phyloP scores from a whole-genome alignment of 768 basidiomycete genomes.

The Pleurotus cornucopiae region DNA sequence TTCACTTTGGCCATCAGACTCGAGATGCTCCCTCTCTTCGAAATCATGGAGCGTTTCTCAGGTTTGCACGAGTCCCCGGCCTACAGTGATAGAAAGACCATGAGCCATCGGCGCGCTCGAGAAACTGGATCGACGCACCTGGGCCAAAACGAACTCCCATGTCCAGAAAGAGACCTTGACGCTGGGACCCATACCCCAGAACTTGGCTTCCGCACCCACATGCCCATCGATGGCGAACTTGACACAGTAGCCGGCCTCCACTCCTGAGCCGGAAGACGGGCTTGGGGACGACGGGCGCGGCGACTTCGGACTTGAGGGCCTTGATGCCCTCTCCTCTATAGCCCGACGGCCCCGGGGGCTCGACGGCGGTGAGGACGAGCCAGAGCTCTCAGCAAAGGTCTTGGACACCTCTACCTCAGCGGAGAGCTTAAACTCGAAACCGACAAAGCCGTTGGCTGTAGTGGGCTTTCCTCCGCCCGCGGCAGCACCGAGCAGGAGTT shows the following conservation, averaged over 20 bases:
- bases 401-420: neutral
- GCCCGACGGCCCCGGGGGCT: neutral
- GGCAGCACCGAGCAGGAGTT: neutral
- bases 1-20: neutral
- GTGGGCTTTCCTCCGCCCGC: neutral
- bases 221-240: conserved; percentile 2
- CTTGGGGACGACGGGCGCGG: neutral
- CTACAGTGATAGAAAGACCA: neutral
- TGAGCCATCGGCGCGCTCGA: neutral
- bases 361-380: neutral
- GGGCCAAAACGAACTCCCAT: neutral
- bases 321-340: neutral
- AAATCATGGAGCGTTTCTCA: neutral
- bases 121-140: neutral
- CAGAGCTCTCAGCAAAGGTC: neutral
- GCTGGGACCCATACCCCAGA: neutral
- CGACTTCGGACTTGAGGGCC: neutral
- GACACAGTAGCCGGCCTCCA: neutral
- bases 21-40: neutral
- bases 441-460: neutral
- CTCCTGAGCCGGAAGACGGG: neutral
- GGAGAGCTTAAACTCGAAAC: neutral
- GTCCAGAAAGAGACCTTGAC: conserved; percentile 1
- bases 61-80: neutral
- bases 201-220: neutral